phyloP scores from a whole-genome alignment of 164 flowering plant genomes.

The Sextonia rubra region DNA sequence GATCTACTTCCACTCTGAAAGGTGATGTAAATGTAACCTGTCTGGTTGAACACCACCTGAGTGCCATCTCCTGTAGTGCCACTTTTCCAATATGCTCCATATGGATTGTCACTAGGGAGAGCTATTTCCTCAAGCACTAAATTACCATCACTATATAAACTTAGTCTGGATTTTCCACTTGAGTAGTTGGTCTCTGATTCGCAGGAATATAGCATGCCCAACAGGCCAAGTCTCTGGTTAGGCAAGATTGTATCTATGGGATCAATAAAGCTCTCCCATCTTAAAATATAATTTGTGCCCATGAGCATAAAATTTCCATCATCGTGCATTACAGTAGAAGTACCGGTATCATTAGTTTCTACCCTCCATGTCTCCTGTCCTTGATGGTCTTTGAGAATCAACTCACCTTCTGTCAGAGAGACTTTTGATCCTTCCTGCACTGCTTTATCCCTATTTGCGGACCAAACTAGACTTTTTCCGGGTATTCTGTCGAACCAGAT shows the following conservation, averaged over 20 bases:
- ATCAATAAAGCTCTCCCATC: slow-evolving; percentile 8
- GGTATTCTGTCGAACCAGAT: slow-evolving; percentile 35
- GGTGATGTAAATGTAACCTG: no score
- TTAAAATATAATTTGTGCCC: neutral
- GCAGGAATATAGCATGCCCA: no score
- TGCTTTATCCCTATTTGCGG: neutral
- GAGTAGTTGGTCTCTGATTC: no score
- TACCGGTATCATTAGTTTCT: slow-evolving; percentile 1
- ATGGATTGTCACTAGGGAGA: no score
- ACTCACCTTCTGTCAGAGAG: neutral
- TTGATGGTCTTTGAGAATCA: neutral
- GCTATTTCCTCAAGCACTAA: no score
- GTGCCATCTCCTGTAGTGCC: no score
- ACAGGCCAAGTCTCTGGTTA: no score
- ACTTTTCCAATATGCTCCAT: no score
- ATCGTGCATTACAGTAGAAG: slow-evolving; percentile 34
- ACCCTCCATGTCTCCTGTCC: slow-evolving; percentile 5
- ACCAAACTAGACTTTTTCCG: slow-evolving; percentile 14
- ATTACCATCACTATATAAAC: slow-evolving; percentile 27
- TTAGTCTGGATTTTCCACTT: no score
- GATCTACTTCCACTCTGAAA: no score
- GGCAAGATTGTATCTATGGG: slow-evolving; percentile 44
- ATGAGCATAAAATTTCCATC: slow-evolving; percentile 32
- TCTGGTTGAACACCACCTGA: no score
- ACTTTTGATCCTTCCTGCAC: slow-evolving; percentile 1